Evolutionary conservation across 1,284 basidiomycete species (phyloP), one percentile per base, ranked within the genome.

Genomic region (Cystobasidium sp.): DNA sequence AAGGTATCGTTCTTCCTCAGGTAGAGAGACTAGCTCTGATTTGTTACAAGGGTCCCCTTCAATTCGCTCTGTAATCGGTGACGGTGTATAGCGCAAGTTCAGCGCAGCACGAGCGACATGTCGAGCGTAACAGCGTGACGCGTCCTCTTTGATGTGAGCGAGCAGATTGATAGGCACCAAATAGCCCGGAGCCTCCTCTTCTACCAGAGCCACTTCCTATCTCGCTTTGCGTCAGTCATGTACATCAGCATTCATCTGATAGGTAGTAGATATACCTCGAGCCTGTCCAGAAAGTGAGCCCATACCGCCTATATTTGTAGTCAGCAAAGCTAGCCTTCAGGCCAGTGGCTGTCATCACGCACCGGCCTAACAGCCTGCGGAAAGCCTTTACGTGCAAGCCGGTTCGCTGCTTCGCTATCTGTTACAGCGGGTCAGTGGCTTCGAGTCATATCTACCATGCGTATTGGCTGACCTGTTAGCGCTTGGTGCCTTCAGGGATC

Each of bases 21-120:
- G 61, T 24, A 63, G 31, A 6, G 61, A 12, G 18, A 63, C 22
- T 47, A 49, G 6, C 22, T 63, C 61, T 47, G 61, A 63, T 14
- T 12, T 41, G n/a, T 63, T 63, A 16, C 7, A 18, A 12, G 22
- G 22, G 24, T 63, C 61, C 1, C 61, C 61, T 31, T 47, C 44
- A 43, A 63, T 63, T n/a, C 61, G 61, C 8, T 63, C 44, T 14
- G 61, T 63, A 12, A 63, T 63, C 18, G 61, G 43, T 6, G 61
- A 63, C 24, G 47, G 14, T 7, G 43, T 41, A 49, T 41, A 44
- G 14, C 24, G 6, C 8, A 63, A 22, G 18, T 44, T 63, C 37
- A 51, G 47, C n/a, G 61, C 61, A 16, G 61, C 44, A 39, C 61
- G 61, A 47, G 47, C 61, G 44, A 63, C 61, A 24, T 63, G 61